phyloP scores from a whole-genome alignment of 2,329 filamentous ascomycete species.

The Trichoderma arundinaceum region DNA sequence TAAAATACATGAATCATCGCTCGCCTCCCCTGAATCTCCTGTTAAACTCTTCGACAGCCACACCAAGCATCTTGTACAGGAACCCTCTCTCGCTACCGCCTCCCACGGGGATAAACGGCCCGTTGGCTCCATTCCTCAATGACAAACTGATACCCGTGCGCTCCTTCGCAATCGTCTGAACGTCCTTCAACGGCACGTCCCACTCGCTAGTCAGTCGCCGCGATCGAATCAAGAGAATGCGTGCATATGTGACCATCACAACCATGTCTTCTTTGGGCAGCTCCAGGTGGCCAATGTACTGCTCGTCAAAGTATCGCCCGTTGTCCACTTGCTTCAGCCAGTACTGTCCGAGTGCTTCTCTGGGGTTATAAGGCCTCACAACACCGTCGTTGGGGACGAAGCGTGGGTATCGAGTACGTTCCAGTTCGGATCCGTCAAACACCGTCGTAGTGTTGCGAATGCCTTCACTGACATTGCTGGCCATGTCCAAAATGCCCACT shows the following conservation, averaged over 20 bases:
- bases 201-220: slow-evolving; percentile 88
- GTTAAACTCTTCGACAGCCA: slow-evolving; percentile 72
- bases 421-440: slow-evolving; percentile 92
- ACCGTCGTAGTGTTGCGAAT: slow-evolving; percentile 99
- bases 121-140: slow-evolving; percentile 87
- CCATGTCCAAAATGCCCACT: slow-evolving; percentile 94
- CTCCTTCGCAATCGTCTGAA: slow-evolving; percentile 97
- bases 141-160: slow-evolving; percentile 89
- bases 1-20: slow-evolving; percentile 33
- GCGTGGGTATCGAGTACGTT: slow-evolving; percentile 89
- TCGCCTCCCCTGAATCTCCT: slow-evolving; percentile 58
- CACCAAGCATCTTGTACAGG: slow-evolving; percentile 68
- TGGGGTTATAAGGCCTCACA: slow-evolving; percentile 90
- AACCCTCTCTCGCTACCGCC: slow-evolving; percentile 76
- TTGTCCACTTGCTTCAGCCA: slow-evolving; percentile 99
- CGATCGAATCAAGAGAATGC: slow-evolving; percentile 88
- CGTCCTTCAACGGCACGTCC: slow-evolving; percentile 94
- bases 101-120: slow-evolving; percentile 92
- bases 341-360: slow-evolving; percentile 94
- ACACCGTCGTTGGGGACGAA: slow-evolving; percentile 93
- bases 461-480: slow-evolving; percentile 94
- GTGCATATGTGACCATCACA: slow-evolving; percentile 84
- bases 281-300: slow-evolving; percentile 96
- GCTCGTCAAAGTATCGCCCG: slow-evolving; percentile 95
- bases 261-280: slow-evolving; percentile 86